Percentiles rank a stretch among this genome's conserved stretches.
Evolutionary conservation across 1,139 yeast species (phyloP).

Genomic region (Taphrina flavorubra): DNA sequence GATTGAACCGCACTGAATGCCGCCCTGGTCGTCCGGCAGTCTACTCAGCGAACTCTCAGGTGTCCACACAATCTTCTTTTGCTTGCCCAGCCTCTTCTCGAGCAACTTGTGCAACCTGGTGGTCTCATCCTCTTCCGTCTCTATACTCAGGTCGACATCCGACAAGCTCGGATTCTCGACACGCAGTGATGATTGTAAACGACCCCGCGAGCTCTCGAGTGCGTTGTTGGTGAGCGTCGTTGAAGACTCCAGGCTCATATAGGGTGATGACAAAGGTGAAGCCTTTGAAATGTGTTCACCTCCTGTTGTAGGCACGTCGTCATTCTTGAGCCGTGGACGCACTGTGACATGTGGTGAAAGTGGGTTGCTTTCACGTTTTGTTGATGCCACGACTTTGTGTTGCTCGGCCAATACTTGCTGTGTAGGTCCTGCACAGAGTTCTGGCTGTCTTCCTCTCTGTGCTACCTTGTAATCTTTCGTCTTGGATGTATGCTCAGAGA

Average conservation of each 20-base stretch:
- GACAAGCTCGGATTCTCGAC: slow-evolving; percentile 15
- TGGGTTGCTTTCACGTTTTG: neutral
- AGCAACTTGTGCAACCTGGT: neutral
- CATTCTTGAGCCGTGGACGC: no score
- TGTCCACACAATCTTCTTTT: slow-evolving; percentile 12
- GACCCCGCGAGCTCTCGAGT: neutral
- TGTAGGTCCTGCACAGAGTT: no score
- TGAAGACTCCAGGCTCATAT: neutral
- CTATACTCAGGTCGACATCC: neutral
- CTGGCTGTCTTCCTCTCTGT: no score
- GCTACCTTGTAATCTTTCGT: no score
- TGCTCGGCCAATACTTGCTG: neutral
- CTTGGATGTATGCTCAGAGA: neutral
- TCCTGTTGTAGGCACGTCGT: neutral
- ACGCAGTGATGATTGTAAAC: slow-evolving; percentile 6
- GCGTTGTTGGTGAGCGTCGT: neutral
- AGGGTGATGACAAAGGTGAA: neutral
- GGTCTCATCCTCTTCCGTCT: slow-evolving; percentile 1
- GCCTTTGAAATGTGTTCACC: neutral
- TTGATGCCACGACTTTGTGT: neutral
- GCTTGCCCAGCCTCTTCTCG: slow-evolving; percentile 15
- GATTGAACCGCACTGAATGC: slow-evolving; percentile 11
- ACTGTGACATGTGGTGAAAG: no score
- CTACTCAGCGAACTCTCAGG: slow-evolving; percentile 7
- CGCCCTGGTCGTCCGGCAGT: slow-evolving; percentile 3